phyloP scores from a whole-genome alignment of 805 yeast species.

The Candida gorgasii region DNA sequence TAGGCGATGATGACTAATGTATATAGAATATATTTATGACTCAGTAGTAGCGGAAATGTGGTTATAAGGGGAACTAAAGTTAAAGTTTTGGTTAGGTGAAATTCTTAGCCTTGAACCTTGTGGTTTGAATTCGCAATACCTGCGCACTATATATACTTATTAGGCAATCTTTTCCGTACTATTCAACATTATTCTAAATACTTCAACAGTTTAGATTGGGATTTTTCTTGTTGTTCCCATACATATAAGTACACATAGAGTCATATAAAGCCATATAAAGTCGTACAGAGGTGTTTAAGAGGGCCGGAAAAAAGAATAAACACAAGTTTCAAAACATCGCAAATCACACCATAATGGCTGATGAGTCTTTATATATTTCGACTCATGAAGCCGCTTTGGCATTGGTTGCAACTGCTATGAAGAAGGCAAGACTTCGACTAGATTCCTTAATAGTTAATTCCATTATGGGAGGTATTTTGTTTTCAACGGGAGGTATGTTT shows the following conservation, averaged over 20 bases:
- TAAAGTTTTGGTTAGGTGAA: no score
- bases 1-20: constrained; percentile 6
- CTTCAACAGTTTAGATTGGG: constrained; percentile 9
- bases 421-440: constrained; percentile 66
- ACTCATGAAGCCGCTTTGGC: constrained; percentile 84
- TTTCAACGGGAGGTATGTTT: constrained; percentile 74
- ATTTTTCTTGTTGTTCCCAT: background rate
- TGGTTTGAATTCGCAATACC: background rate
- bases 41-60: no score
- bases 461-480: constrained; percentile 67
- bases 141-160: background rate
- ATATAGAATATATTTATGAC: constrained; percentile 5
- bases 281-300: background rate
- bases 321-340: background rate
- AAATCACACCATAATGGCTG: constrained; percentile 12
- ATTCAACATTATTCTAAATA: background rate
- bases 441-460: constrained; percentile 65
- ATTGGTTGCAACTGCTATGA: constrained; percentile 83
- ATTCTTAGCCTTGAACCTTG: no score
- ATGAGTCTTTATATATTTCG: constrained; percentile 49
- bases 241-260: background rate
- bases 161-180: constrained; percentile 3
- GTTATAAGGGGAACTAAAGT: no score
- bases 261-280: background rate
- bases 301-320: background rate